Evolutionary conservation across 2,329 filamentous ascomycete species (phyloP), one percentile per base, ranked within the genome.

Genomic region (Fusarium avenaceum): DNA sequence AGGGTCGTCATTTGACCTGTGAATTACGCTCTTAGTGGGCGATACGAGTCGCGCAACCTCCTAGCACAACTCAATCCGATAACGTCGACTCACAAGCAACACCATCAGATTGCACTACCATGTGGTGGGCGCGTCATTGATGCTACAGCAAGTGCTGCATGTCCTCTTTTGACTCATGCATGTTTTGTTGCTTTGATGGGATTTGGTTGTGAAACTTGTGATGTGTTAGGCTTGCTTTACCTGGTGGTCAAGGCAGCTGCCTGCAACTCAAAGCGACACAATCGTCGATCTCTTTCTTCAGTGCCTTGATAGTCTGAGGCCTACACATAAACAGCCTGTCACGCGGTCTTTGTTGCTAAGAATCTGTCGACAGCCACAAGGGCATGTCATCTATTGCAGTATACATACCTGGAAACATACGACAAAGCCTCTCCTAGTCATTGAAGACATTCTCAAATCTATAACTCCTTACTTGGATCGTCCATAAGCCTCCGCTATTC

Each of bases 401-500:
- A 14, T 19, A 40, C 17, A 17, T 44, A 26, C 15, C 38, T 32
- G 39, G 46, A 13, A 4, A 14, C 19, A 19, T 19, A 38, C n/a
- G 8, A 10, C 35, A 17, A 17, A 38, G 17, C 7, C 39, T 55
- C 30, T 35, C 22, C 30, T 2, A 38, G 17, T 33, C 35, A 19
- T 30, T 19, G 22, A 45, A 42, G 33, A 32, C 17, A 24, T 55
- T 48, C 35, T 47, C 55, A 40, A 52, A 19, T 42, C 51, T 51
- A 53, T 39, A 38, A 38, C 47, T 13, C 56, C 56, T 69, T 52
- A 59, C 62, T 64, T 74, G 22, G 60, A 57, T 71, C 46, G 60
- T 13, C 80, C 84, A 75, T 90, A 90, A 9, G 79, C 82, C 72
- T 85, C 82, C 1, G 82, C 80, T 59, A 94, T 87, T 74, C 89